phyloP scores from a whole-genome alignment of 1,284 basidiomycete genomes.

The Ustilago loliicola region DNA sequence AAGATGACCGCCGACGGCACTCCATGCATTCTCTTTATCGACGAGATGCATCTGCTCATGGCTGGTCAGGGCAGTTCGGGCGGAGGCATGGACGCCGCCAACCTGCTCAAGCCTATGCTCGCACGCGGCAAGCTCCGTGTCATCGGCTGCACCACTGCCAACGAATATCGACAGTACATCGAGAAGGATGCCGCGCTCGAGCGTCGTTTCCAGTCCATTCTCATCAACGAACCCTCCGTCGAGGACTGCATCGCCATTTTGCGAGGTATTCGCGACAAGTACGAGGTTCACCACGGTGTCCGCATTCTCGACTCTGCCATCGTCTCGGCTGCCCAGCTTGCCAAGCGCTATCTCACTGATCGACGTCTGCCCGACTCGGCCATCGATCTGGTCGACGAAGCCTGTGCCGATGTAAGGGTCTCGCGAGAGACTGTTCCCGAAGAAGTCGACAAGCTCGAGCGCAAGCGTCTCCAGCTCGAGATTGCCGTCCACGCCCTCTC shows the following conservation, averaged over 20 bases:
- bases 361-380: conserved; percentile 70
- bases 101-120: conserved; percentile 71
- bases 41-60: conserved; percentile 76
- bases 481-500: conserved; percentile 94
- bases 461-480: conserved; percentile 90
- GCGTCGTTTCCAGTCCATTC: conserved; percentile 88
- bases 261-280: conserved; percentile 87
- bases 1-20: conserved; percentile 86
- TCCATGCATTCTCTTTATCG: conserved; percentile 92
- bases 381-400: conserved; percentile 70
- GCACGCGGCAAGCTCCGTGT: conserved; percentile 88
- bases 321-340: conserved; percentile 90
- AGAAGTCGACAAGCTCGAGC: conserved; percentile 92
- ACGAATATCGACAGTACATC: conserved; percentile 94
- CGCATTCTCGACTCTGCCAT: conserved; percentile 89
- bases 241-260: conserved; percentile 92
- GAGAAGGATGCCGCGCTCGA: conserved; percentile 90
- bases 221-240: conserved; percentile 92
- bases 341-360: conserved; percentile 86
- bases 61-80: conserved; percentile 63
- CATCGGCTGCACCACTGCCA: conserved; percentile 93
- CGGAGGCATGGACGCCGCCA: conserved; percentile 68
- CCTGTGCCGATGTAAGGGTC: conserved; percentile 73
- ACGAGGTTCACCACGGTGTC: conserved; percentile 75
- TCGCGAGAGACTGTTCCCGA: conserved; percentile 91